Conservation (phyloP, 2,329 filamentous ascomycete species). For the Arachnomyces sp. region DNA sequence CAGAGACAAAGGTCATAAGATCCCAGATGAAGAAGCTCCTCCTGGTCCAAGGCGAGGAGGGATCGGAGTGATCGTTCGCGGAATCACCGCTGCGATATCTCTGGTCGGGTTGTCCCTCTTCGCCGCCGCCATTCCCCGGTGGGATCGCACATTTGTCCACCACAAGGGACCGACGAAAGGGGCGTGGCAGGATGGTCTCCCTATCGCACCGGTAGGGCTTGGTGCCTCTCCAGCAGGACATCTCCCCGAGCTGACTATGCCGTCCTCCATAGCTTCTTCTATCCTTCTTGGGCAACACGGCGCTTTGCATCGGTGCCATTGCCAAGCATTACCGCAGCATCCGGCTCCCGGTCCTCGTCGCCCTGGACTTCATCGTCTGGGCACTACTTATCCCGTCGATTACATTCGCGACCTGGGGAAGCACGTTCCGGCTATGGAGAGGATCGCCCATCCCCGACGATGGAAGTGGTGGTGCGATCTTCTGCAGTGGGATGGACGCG, state of each 20-base stretch:
- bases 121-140: constrained; percentile 18
- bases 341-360: constrained; percentile 7
- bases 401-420: constrained; percentile 20
- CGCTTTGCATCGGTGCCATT: constrained; percentile 13
- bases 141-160: constrained; percentile 23
- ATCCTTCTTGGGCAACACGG: constrained; percentile 15
- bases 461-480: constrained; percentile 3
- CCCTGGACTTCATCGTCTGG: constrained; percentile 13
- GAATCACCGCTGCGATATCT: constrained; percentile 14
- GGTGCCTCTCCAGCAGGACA: no score
- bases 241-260: no score
- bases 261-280: constrained; percentile 12
- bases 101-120: constrained; percentile 21
- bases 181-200: constrained; percentile 25
- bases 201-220: constrained; percentile 19
- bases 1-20: constrained; percentile 4
- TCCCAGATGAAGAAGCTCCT: constrained; percentile 3
- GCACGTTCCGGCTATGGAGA: constrained; percentile 23
- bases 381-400: constrained; percentile 15
- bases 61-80: constrained; percentile 15
- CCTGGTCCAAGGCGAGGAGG: constrained; percentile 8
- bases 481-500: constrained; percentile 19
- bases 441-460: constrained; percentile 7
- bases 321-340: constrained; percentile 1
- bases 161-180: constrained; percentile 16